A percentile compares a stretch with the other conserved stretches of the same genome.
phyloP scores from a whole-genome alignment of 495 filamentous ascomycete species.

The Lasiosphaeriaceae sp. region DNA sequence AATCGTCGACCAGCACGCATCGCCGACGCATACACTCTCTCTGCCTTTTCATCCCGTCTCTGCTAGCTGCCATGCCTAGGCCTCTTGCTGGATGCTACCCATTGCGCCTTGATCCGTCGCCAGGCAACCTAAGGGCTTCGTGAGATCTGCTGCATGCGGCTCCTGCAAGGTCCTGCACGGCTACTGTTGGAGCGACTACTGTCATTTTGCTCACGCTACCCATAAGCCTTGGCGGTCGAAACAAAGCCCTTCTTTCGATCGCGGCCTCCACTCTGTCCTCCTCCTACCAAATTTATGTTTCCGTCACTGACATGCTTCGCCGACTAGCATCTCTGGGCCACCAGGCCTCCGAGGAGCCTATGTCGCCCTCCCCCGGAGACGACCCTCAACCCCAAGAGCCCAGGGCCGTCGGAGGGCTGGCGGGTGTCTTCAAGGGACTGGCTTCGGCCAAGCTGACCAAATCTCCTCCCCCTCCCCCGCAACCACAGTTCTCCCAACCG shows the following conservation, averaged over 20 bases:
- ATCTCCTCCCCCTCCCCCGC: slow-evolving; percentile 35
- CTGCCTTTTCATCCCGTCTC: not conserved
- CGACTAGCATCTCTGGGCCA: slow-evolving; percentile 43
- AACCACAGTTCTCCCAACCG: slow-evolving; percentile 22
- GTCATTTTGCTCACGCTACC: slow-evolving; percentile 1
- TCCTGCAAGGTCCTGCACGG: slow-evolving; percentile 28
- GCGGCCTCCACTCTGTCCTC: slow-evolving; percentile 6
- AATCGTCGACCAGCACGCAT: not conserved
- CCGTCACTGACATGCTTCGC: slow-evolving; percentile 41
- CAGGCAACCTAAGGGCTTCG: not conserved
- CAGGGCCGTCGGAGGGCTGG: slow-evolving; percentile 45
- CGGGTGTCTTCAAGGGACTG: slow-evolving; percentile 54
- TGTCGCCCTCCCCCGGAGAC: slow-evolving; percentile 56
- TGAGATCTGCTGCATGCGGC: slow-evolving; percentile 26
- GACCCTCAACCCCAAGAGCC: slow-evolving; percentile 47
- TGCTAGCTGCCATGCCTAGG: not conserved
- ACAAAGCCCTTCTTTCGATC: not conserved
- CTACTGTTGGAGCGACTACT: slow-evolving; percentile 16
- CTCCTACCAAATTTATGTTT: slow-evolving; percentile 2
- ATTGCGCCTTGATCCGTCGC: slow-evolving; percentile 6
- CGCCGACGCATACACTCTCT: not conserved
- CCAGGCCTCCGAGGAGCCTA: slow-evolving; percentile 40
- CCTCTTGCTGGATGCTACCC: slow-evolving; percentile 4
- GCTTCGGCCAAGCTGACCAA: slow-evolving; percentile 44
- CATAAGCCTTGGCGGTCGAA: not conserved